Conservation (phyloP, 495 filamentous ascomycete species). For the Penicillium bovifimosum region DNA sequence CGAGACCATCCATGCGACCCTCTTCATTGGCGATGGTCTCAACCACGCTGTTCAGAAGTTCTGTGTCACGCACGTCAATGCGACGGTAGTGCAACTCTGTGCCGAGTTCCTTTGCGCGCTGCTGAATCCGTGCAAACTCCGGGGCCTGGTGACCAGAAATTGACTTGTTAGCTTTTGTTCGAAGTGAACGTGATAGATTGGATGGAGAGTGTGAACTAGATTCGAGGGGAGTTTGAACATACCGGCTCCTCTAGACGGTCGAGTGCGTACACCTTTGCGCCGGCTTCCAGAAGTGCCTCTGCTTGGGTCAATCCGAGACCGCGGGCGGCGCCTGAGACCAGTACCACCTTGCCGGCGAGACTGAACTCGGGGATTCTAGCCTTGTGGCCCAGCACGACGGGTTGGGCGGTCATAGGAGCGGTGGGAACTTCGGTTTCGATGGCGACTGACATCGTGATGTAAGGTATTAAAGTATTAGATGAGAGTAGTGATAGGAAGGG, state of each 20-base stretch:
- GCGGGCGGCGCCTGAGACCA: conserved; percentile 73
- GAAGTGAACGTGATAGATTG: conserved; percentile 33
- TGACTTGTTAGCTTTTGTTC: background rate
- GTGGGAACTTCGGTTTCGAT: conserved; percentile 32
- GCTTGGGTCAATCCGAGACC: conserved; percentile 76
- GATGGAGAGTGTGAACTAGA: background rate
- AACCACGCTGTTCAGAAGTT: conserved; percentile 60
- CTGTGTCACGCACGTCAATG: conserved; percentile 78
- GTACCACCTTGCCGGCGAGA: conserved; percentile 67
- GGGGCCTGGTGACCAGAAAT: conserved; percentile 39
- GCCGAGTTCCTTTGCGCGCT: conserved; percentile 61
- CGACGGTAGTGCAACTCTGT: conserved; percentile 72
- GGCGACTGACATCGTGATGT: conserved; percentile 35
- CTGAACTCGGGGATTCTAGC: conserved; percentile 69
- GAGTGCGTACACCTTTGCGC: conserved; percentile 55
- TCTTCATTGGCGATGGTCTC: conserved; percentile 63
- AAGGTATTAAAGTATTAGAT: background rate
- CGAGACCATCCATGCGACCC: conserved; percentile 66
- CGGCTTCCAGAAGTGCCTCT: conserved; percentile 75
- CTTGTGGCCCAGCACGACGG: conserved; percentile 32
- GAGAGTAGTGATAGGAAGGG: background rate
- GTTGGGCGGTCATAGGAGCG: conserved; percentile 21
- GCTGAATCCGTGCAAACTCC: conserved; percentile 57
- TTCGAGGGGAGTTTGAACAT: conserved; percentile 6
- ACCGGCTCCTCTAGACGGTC: conserved; percentile 45